These are phyloP conservation scores for Moringa oleifera DNA, from an alignment of 345 rosid species.

Conservation along the genomic window DNA sequence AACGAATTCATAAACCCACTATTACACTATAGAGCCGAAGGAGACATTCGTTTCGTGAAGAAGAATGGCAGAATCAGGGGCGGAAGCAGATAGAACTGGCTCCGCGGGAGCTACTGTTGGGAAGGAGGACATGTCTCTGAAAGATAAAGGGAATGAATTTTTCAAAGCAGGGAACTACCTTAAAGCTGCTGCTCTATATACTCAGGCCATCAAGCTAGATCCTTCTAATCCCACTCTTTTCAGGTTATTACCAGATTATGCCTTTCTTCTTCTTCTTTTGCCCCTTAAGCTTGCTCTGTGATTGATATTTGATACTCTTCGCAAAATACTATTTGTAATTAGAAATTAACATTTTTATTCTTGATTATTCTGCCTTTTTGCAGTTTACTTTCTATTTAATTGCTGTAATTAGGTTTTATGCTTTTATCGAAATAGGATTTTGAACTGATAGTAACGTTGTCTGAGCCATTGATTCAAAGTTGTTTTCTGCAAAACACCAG, in stretches of 20 bases:
- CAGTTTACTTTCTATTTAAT: too few relatives aligned
- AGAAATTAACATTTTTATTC: too few relatives aligned
- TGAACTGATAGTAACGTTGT: too few relatives aligned
- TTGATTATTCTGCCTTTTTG: too few relatives aligned
- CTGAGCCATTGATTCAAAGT: too few relatives aligned
- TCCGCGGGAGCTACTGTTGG: constrained; percentile 18
- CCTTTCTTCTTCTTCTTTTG: not conserved
- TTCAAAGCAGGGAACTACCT: constrained; percentile 93
- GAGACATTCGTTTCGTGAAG: constrained; percentile 10
- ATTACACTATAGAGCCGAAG: too few relatives aligned
- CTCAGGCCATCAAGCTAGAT: constrained; percentile 94
- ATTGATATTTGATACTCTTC: too few relatives aligned
- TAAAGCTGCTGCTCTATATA: constrained; percentile 97
- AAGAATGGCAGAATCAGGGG: constrained; percentile 40
- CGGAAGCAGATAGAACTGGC: constrained; percentile 35
- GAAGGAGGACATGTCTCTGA: constrained; percentile 50
- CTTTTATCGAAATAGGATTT: too few relatives aligned
- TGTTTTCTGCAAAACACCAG: too few relatives aligned
- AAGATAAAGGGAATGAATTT: constrained; percentile 89
- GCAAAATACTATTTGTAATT: too few relatives aligned
- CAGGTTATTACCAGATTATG: constrained; percentile 35
- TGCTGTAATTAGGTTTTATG: too few relatives aligned
- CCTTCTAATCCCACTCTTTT: constrained; percentile 87
- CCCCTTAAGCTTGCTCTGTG: not conserved
- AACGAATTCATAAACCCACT: too few relatives aligned